Conservation (phyloP, 495 filamentous ascomycete genomes). For the Penicillium maclennaniae region DNA sequence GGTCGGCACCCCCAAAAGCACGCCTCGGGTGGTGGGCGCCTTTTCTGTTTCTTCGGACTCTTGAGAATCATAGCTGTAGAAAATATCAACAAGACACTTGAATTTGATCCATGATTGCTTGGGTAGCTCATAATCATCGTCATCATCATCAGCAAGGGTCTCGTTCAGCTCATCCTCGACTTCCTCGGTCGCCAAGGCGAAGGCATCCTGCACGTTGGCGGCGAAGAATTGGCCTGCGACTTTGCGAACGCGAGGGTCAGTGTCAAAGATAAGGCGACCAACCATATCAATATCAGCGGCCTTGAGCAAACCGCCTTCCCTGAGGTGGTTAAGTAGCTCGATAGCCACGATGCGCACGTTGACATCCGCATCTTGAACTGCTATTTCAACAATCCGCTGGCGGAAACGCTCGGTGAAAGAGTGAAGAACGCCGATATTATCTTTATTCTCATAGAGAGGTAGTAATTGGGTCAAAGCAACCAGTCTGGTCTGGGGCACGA, state of each 20-base stretch:
- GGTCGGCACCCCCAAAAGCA: constrained; percentile 40
- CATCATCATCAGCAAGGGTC: constrained; percentile 53
- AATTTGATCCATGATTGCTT: constrained; percentile 82
- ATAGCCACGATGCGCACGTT: constrained; percentile 73
- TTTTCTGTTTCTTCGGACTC: constrained; percentile 45
- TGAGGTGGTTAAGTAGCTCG: constrained; percentile 73
- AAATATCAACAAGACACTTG: constrained; percentile 80
- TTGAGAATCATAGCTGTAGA: constrained; percentile 70
- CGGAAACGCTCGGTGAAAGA: constrained; percentile 90
- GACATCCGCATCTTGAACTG: constrained; percentile 72
- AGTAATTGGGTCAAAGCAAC: constrained; percentile 80
- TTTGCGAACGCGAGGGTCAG: constrained; percentile 76
- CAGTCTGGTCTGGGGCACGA: constrained; percentile 58
- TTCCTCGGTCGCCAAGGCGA: constrained; percentile 75
- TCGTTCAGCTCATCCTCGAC: constrained; percentile 80
- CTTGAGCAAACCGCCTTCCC: constrained; percentile 81
- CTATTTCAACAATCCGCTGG: constrained; percentile 88
- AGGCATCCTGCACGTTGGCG: constrained; percentile 76
- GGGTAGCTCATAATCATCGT: constrained; percentile 70
- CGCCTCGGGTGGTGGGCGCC: constrained; percentile 27
- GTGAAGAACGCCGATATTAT: constrained; percentile 71
- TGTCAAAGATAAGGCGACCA: constrained; percentile 81
- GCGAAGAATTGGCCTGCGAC: constrained; percentile 87
- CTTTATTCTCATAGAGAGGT: constrained; percentile 67
- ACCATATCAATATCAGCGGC: constrained; percentile 84